Percentiles rank a stretch among this genome's conserved stretches.
Conservation (phyloP, 108 stramenopile species). For the Nannochloropsis granulata region DNA sequence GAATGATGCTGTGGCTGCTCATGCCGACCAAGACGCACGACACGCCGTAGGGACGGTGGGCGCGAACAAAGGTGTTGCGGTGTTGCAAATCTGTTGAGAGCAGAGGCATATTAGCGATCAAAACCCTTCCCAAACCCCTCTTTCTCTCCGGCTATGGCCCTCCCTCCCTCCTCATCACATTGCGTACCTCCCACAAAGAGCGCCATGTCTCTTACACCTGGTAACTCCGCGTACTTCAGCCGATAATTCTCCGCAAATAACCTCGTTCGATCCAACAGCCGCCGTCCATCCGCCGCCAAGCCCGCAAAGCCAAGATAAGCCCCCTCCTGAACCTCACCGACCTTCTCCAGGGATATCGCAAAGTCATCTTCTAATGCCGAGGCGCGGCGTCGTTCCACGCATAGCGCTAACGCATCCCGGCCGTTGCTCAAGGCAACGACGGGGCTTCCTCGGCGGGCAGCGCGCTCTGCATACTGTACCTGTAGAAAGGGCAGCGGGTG, state of each 20-base stretch:
- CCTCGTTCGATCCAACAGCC: neutral
- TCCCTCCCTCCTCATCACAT: neutral
- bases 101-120: neutral
- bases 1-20: neutral
- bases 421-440: neutral
- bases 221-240: neutral
- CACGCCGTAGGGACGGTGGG: neutral
- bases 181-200: neutral
- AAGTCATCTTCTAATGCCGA: neutral
- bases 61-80: neutral
- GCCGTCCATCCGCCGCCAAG: neutral
- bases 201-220: neutral
- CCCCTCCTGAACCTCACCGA: neutral
- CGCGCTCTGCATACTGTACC: neutral
- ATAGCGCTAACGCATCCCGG: neutral
- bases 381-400: neutral
- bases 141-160: neutral
- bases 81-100: neutral
- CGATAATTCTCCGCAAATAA: neutral
- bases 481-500: neutral
- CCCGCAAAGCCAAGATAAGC: neutral
- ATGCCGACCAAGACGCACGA: neutral
- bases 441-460: neutral
- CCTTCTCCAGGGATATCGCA: neutral
- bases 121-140: too few relatives aligned